Base-by-base conservation (phyloP, 129 eudicot genomes). In the Logfia minima region DNA sequence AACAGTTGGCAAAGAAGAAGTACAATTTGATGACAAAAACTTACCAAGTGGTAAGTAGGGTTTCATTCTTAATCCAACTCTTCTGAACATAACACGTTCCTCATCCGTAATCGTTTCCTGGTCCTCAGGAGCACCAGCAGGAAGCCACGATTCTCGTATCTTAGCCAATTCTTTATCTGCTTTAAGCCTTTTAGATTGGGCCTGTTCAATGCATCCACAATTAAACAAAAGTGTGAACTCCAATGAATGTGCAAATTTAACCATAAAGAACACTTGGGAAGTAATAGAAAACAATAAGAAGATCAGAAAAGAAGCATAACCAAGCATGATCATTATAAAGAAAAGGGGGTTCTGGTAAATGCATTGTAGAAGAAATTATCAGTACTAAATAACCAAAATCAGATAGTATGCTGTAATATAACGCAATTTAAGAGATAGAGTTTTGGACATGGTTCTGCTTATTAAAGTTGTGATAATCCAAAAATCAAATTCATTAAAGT, bases 51-150 rank as follows among this genome's bases (percentile, higher is more conserved):
- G 98, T 85, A 94, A 82, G 76, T 90, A 94, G 34, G 98, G 88
- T 75, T 94, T 94, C 98, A 94, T 94, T 84, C 92, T 86, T 55
- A 94, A 81, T 29, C 98, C 98, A 82, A 94, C 86, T 81, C 85
- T 83, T 67, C 97, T 91, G 60, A 78, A 91, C 96, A 91, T 94
- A 80, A 82, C 87, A 61, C 93, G 88, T 82, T 94, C 98, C 86
- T 94, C 98, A 23, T 94, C 97, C 16, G 98, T 94, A 23, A 94
- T 84, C 60, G 97, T 94, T 85, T 94, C 98, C 84, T 82, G 97
- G 80, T 94, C 98, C 51, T 94, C 88, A n/a, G 92, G 89, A 77
- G 97, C 90, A 77, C 88, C 90, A 62, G 79, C 80, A 63, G 98
- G 98, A 39, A 89, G 83, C 98, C 96, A 91, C 11, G 98, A 89